Percentiles rank a stretch among this genome's conserved stretches.
Conservation (phyloP, 192 early-diverging fungal species). For the Rhizoclosmatium sp. region DNA sequence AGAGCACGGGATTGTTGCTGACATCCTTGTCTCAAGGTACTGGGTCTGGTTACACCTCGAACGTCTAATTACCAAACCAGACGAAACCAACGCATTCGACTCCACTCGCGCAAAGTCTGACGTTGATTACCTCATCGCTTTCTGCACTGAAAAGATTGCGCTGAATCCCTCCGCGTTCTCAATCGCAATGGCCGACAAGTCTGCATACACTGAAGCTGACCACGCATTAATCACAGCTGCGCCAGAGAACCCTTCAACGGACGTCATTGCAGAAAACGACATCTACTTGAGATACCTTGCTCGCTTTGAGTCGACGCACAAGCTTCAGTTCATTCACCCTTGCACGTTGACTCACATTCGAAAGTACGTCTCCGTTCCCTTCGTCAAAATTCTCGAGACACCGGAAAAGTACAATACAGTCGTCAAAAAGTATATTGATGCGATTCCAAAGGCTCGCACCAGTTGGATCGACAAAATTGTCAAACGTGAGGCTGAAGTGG, state of each 20-base stretch:
- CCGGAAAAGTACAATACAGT: not conserved
- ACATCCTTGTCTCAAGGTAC: not conserved
- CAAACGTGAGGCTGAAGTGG: constrained; percentile 7
- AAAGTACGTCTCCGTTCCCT: constrained; percentile 5
- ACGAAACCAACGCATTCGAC: not conserved
- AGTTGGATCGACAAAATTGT: constrained; percentile 25
- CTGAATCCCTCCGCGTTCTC: not conserved
- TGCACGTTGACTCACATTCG: constrained; percentile 27
- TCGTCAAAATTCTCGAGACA: constrained; percentile 20
- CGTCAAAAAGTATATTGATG: constrained; percentile 10
- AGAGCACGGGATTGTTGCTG: constrained; percentile 21
- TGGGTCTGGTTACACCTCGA: no score
- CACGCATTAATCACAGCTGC: not conserved
- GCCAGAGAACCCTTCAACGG: not conserved
- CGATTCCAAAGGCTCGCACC: constrained; percentile 8
- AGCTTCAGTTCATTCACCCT: constrained; percentile 26
- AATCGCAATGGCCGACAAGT: constrained; percentile 8
- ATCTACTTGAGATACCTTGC: constrained; percentile 7
- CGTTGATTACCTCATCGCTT: not conserved
- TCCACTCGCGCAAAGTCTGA: not conserved
- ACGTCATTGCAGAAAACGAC: constrained; percentile 22
- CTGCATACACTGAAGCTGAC: constrained; percentile 10
- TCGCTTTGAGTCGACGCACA: not conserved
- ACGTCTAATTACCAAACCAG: not conserved
- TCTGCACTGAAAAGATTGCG: not conserved